Evolutionary conservation across 306 rosid species (phyloP), one percentile per base, ranked within the genome.

Genomic region (Oxytropis ochrocephala): DNA sequence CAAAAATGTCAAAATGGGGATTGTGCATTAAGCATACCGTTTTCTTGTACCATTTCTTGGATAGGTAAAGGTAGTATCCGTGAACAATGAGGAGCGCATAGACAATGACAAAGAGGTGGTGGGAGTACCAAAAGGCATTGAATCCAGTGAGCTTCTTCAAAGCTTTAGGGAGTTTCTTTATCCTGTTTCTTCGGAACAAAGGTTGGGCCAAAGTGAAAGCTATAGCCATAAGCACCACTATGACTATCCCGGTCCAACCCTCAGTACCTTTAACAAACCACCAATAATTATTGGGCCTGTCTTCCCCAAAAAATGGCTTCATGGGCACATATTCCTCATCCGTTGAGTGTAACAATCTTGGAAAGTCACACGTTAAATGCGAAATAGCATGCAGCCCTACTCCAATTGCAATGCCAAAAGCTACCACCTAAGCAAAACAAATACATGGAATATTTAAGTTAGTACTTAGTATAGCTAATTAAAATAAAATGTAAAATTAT

Each of bases 51-150:
- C 97, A 93, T 52, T 86, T 14, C 84, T 88, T 88, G 79, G 89
- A 48, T 74, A 93, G 97, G 86, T 80, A 90, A 33, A 93, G 83
- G 74, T 41, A 83, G 85, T 86, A 82, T 11, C 97, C 98, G 9
- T 93, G 97, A 39, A 88, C 57, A 60, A 90, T 80, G 51, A 93
- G 83, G 67, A 93, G 90, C 6, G 30, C 88, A 64, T 93, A 93
- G 64, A 93, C 98, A 35, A 90, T 83, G 72, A 93, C 82, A 61
- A 93, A 93, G 27, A 90, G 79, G 50, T 93, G 97, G 68, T 93
- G 97, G 5, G 97, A 93, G 80, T 93, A 93, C 98, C 98, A 90
- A 63, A 93, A 93, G 10, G 98, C 96, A 38, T 93, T 90, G 84
- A 90, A 93, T 9, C 98, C 98, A 0, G 91, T 86, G 54, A 93